Base-by-base conservation (phyloP, 1,284 basidiomycete genomes). In the Irpex rosettiformis region DNA sequence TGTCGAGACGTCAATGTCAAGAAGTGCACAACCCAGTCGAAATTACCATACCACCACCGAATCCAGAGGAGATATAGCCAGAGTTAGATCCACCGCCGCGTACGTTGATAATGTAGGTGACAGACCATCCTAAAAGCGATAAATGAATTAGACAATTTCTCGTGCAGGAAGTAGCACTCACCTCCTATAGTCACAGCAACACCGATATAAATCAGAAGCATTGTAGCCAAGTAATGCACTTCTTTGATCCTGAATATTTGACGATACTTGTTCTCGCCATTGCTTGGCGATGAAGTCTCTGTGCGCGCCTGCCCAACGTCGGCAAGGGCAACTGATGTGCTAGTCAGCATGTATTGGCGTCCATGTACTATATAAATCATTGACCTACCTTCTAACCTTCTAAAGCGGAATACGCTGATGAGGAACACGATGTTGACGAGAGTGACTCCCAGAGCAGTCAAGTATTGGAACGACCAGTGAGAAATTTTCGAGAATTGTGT, bases 381-480 rank as follows among this genome's bases (percentile, higher is more conserved):
- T 8, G 3, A 64, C 67, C 30, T 42, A 81, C 83, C 77, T 56
- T 88, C 82, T 61, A 85, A 83, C 4, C 70, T 75, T 61, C 81
- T 78, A 13, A 83, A 70, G 8, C 78, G 74, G 72, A 89, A 88
- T 0, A 84, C 79, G 1, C 66, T 61, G 5, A 77, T 61, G n/a
- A 88, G 66, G 2, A 76, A 30, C 5, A 74, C 37, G 0, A 73
- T 70, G 55, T 84, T 88, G 25, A 73, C 56, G n/a, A 79, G 54
- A 0, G 84, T 81, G 21, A 91, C 60, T 1, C 79, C 82, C 2
- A 89, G 70, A 0, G 85, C 87, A 6, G 74, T 73, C 8, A 88
- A 73, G 68, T 83, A 91, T 68, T 89, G 85, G 65, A 83, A 83
- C 7, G 86, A 88, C 79, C 84, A 85, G 55, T 69, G 73, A 0